These are phyloP conservation scores for Aspergillus ochraceoroseus DNA, from an alignment of 2,329 filamentous ascomycete genomes.

Conservation along the genomic window DNA sequence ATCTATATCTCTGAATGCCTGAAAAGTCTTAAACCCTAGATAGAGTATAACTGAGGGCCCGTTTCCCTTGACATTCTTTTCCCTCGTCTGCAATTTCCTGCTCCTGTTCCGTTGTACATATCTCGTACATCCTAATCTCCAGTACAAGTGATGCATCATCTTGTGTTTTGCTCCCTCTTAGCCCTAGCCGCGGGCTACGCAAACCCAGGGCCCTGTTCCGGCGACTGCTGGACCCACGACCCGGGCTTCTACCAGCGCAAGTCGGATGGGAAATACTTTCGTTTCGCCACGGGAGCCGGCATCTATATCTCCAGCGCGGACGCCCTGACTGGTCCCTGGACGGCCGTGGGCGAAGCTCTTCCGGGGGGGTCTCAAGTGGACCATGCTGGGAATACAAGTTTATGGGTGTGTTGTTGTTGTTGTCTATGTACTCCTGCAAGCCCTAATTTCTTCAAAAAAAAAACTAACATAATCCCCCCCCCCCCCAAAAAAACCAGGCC, in stretches of 20 bases:
- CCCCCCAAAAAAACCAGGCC: constrained; percentile 50
- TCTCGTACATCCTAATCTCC: not conserved
- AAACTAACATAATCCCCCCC: too few relatives aligned
- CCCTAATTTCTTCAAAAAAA: not conserved
- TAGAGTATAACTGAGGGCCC: not conserved
- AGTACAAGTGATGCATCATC: not conserved
- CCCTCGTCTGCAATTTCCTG: too few relatives aligned
- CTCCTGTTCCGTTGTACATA: too few relatives aligned
- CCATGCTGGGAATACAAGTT: constrained; percentile 43
- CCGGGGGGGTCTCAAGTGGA: constrained; percentile 43
- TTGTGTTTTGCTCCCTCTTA: constrained; percentile 11
- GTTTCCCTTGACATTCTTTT: too few relatives aligned
- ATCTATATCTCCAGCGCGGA: constrained; percentile 47
- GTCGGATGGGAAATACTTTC: constrained; percentile 51
- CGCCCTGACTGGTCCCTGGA: constrained; percentile 49
- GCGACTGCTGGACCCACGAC: constrained; percentile 44
- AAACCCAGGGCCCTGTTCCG: constrained; percentile 30
- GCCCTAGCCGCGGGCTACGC: constrained; percentile 29
- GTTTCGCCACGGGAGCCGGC: constrained; percentile 51
- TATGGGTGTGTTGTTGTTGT: constrained; percentile 42
- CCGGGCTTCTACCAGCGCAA: constrained; percentile 47
- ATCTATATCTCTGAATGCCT: not conserved
- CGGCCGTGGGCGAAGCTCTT: constrained; percentile 45
- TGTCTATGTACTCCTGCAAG: not conserved
- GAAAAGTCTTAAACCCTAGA: not conserved